These are phyloP conservation scores for Grifola frondosa DNA, from an alignment of 1,284 basidiomycete genomes.

Conservation along the genomic window DNA sequence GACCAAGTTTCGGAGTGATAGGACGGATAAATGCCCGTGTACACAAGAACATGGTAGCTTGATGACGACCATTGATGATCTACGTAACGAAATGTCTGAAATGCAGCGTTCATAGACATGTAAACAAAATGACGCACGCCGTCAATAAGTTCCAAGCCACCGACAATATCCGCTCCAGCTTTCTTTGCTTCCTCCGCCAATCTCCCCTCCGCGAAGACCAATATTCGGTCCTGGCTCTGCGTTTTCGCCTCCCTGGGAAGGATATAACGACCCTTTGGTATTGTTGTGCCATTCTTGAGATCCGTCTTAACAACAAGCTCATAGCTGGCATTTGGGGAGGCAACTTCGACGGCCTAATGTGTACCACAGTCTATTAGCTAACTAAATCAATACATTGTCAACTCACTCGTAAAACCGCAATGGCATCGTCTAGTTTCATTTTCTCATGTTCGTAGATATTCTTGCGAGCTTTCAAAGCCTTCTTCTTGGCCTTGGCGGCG, in stretches of 20 bases:
- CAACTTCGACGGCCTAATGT: conserved; percentile 75
- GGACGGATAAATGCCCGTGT: conserved; percentile 78
- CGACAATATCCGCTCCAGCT: conserved; percentile 85
- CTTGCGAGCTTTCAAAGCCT: conserved; percentile 44
- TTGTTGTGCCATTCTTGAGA: conserved; percentile 68
- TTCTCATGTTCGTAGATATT: conserved; percentile 58
- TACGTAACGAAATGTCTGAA: conserved; percentile 30
- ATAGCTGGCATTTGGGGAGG: conserved; percentile 71
- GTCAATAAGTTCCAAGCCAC: conserved; percentile 81
- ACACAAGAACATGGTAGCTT: conserved; percentile 83
- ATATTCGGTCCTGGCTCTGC: conserved; percentile 68
- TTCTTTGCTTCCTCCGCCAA: conserved; percentile 74
- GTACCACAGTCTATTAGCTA: no score
- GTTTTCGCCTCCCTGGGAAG: conserved; percentile 76
- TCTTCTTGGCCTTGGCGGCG: conserved; percentile 53
- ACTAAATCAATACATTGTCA: no score
- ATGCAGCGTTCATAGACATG: background rate
- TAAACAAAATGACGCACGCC: conserved; percentile 49
- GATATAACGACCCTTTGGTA: conserved; percentile 78
- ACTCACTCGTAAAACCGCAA: conserved; percentile 68
- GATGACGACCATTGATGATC: conserved; percentile 66
- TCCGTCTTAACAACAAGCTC: conserved; percentile 81
- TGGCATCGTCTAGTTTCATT: conserved; percentile 61
- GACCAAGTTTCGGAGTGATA: conserved; percentile 82
- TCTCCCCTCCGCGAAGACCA: conserved; percentile 86